Evolutionary conservation across 495 filamentous ascomycete genomes (phyloP), one percentile per base, ranked within the genome.

Genomic region (Daldinia caldariorum): DNA sequence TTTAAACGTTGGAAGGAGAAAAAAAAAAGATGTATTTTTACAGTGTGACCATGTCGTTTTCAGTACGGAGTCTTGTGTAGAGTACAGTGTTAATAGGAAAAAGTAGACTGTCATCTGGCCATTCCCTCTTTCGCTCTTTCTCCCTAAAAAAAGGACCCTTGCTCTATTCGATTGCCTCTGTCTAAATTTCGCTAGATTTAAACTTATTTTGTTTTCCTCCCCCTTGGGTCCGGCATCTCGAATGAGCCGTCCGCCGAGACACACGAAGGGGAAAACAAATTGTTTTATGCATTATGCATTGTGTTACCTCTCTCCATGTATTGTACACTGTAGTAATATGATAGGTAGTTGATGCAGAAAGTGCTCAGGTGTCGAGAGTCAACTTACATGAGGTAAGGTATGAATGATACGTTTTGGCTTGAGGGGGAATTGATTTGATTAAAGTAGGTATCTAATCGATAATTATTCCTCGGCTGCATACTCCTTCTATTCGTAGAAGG

Each of bases 401-500:
- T 35, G 6, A 35, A 3, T 22, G 20, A 22, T 47, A 22, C 18
- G 8, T 18, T 47, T 47, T 47, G 18, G 39, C 6, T 39, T 18
- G 12, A 57, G 54, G 34, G 20, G 54, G 10, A 20, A 18, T 37
- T 6, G 35, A 57, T 26, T 57, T 8, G 2, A 38, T 32, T 12
- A 16, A 57, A 39, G n/a, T 29, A 38, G 13, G 18, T 29, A 38
- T 20, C 18, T 38, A 57, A 39, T 57, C 54, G 54, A 57, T 57
- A 57, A 35, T 38, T 34, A 18, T 57, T 57, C 54, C 34, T 26
- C 20, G 35, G 32, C 16, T 39, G 18, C 34, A 20, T 45, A 31
- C 34, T 57, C 34, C 54, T 57, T 57, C 54, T 57, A 8, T 57
- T 57, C 31, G 31, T 41, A 57, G 54, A 57, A 57, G 54, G 54